Evolutionary conservation across 2,329 filamentous ascomycete species (phyloP), one percentile per base, ranked within the genome.

Genomic region (Trichoderma atrobrunneum): DNA sequence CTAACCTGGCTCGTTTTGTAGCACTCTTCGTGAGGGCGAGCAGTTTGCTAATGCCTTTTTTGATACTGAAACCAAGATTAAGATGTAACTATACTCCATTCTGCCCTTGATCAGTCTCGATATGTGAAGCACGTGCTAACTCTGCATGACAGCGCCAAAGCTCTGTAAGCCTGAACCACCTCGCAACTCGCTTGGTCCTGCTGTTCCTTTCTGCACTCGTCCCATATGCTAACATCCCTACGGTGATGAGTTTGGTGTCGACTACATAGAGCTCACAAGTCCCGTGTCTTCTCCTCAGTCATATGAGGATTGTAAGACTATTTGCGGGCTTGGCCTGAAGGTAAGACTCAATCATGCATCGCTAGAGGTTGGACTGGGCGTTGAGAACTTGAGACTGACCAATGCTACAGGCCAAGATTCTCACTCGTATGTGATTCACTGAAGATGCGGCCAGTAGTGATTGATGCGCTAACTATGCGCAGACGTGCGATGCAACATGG

Each of bases 251-350:
- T 39, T 39, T 18, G 36, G 36, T 39, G 36, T 39, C 36, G 36
- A 39, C 16, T 39, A 39, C 7, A 39, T 39, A 1, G 36, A 39
- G 16, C 36, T 39, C 1, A 39, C 36, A 39, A 39, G 36, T 39
- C 32, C 43, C 14, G 43, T 91, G 74, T 92, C 94, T 69, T 95
- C 92, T 43, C 18, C 30, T 5, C 94, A 84, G 93, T 97, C 84
- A 97, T 89, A 91, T 81, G 61, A 28, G 79, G 95, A 98, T 84
- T 97, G 94, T 83, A 92, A 96, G 85, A 90, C 91, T 71, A 97
- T 98, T 79, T 97, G 93, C 92, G 93, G 95, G 87, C 92, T 98
- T 70, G 94, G 94, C 75, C 89, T 98, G 82, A 95, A 77, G 77
- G 74, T 79, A 16, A 39, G 36, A 39, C 16, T 39, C 36, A 18